Evolutionary conservation across 352 stramenopile genomes (phyloP), one percentile per base, ranked within the genome.

Genomic region (Globisporangium recalcitrans): DNA sequence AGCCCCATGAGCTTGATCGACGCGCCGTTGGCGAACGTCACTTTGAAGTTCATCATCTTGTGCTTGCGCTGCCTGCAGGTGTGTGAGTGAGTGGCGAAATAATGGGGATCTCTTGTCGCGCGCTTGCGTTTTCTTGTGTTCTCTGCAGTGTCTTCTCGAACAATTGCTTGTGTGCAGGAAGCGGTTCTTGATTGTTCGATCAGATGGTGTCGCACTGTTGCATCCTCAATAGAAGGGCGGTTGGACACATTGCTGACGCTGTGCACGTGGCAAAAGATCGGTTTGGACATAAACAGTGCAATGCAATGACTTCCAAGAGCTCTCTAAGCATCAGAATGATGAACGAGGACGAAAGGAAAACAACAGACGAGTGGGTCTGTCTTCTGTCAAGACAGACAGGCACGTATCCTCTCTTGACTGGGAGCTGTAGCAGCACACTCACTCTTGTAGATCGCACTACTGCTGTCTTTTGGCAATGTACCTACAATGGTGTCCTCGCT

Each of bases 1-100:
- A 92, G 59, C 6, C 73, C 73, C 61, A 87, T 76, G 24, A 92
- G 78, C 59, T 85, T 87, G 62, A 86, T 77, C n/a, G 82, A 89
- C 52, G 78, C 74, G 54, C 82, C 82, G 66, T 89, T 71, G 10
- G 82, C 73, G 68, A 89, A 92, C 47, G 78, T 89, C 51, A 89
- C 78, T 52, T 92, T 92, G 66, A 90, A 90, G 42, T 74, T 76
- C 36, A 74, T 59, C 65, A 66, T 44, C 16, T 10, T 55, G 49
- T 21, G 24, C 26, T 27, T 34, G 21, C 22, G n/a, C 13, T 31
- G 29, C 16, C 16, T 53, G 47, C 13, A 6, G 4, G 24, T 7
- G 19, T 34, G 13, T 31, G 24, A 14, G 47, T 8, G 11, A 32
- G 22, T 19, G 6, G 5, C 13, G 32, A 1, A 34, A 38, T 1